Percentiles rank a stretch among this genome's conserved stretches.
These are phyloP conservation scores for Hibiscus syriacus DNA, from an alignment of 345 rosid species.

Conservation along the genomic window DNA sequence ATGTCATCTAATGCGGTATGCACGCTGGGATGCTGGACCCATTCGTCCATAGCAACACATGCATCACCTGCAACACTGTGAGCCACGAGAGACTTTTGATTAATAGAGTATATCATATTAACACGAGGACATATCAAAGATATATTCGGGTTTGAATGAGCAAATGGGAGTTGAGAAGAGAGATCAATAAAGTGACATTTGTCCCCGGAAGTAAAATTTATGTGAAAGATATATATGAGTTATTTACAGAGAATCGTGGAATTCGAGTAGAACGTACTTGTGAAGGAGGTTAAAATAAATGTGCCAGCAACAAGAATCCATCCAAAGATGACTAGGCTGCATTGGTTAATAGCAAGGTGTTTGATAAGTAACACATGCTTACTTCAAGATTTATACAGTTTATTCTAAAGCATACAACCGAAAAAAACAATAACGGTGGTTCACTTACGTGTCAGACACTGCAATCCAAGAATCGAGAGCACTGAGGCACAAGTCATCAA, in stretches of 20 bases:
- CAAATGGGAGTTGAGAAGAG: neutral
- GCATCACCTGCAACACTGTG: constrained; percentile 80
- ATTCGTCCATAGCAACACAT: constrained; percentile 87
- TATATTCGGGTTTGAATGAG: too few species aligned
- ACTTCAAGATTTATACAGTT: neutral
- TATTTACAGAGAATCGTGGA: neutral
- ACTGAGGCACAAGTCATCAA: constrained; percentile 36
- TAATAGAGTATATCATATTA: too few species aligned
- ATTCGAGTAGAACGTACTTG: constrained; percentile 41
- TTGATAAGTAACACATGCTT: neutral
- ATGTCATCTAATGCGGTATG: constrained; percentile 90
- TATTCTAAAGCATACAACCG: neutral
- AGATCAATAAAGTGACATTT: neutral
- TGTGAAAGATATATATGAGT: neutral
- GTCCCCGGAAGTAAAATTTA: neutral
- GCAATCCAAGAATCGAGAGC: constrained; percentile 74
- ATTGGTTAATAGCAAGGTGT: constrained; percentile 6
- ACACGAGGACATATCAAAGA: too few species aligned
- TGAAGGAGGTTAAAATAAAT: constrained; percentile 70
- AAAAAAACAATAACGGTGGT: constrained; percentile 9
- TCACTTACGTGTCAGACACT: constrained; percentile 74
- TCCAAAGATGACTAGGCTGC: constrained; percentile 77
- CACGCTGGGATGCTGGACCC: constrained; percentile 80
- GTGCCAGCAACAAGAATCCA: constrained; percentile 87
- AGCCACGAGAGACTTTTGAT: constrained; percentile 2